phyloP scores from a whole-genome alignment of 1,284 basidiomycete genomes.

The Malassezia furfur region DNA sequence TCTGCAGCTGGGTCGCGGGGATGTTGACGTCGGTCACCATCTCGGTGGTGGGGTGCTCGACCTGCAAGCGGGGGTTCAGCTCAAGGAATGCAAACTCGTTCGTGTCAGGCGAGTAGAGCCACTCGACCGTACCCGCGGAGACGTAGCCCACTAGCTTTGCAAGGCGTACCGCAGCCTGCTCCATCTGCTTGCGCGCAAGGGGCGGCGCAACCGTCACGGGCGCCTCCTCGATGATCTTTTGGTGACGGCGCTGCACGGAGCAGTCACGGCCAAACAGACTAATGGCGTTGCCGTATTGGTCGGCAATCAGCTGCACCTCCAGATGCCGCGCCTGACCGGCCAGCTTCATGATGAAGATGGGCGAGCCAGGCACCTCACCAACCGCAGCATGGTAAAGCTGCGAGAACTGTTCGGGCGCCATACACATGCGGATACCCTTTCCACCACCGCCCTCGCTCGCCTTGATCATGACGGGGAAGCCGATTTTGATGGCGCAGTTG shows the following conservation, averaged over 20 bases:
- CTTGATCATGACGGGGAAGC: conserved; percentile 99
- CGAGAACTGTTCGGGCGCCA: conserved; percentile 67
- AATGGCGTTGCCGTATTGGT: conserved; percentile 99
- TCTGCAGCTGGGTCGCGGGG: conserved; percentile 89
- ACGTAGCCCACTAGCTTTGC: conserved; percentile 99
- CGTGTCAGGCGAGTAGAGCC: conserved; percentile 86
- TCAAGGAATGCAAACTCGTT: conserved; percentile 96
- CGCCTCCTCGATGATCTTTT: conserved; percentile 99
- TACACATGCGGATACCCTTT: conserved; percentile 60
- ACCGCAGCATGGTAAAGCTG: conserved; percentile 86
- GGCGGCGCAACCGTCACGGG: conserved; percentile 82
- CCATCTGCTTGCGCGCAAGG: conserved; percentile 81
- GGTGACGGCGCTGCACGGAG: conserved; percentile 97
- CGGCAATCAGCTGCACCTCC: conserved; percentile 95
- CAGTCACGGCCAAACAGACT: conserved; percentile 98
- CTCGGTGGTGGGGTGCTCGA: conserved; percentile 92
- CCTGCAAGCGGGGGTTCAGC: conserved; percentile 97
- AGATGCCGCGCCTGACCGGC: conserved; percentile 93
- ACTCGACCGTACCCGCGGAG: conserved; percentile 96
- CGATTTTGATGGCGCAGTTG: conserved; percentile 72
- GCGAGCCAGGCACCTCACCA: conserved; percentile 90
- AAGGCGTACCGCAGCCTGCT: conserved; percentile 90
- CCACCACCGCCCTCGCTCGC: conserved; percentile 98
- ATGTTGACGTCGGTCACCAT: conserved; percentile 99
- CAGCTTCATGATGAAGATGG: conserved; percentile 99